phyloP scores from a whole-genome alignment of 2,329 filamentous ascomycete species.

The Alternaria triticimaculans region DNA sequence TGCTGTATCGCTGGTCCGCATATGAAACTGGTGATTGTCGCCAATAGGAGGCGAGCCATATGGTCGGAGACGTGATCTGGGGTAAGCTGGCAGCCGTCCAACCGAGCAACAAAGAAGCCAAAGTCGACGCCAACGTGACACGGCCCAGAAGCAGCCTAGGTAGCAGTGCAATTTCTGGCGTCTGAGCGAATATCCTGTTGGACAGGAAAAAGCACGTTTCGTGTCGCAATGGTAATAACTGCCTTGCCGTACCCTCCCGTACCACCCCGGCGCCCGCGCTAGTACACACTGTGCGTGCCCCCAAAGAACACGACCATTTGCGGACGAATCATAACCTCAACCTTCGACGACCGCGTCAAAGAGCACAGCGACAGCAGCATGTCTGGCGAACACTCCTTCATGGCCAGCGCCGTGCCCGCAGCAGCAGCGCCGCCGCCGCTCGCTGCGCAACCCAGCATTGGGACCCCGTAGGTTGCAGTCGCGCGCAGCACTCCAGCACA shows the following conservation, averaged over 20 bases:
- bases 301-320: slow-evolving; percentile 11
- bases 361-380: slow-evolving; percentile 28
- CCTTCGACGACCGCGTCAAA: slow-evolving; percentile 17
- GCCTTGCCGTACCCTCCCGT: slow-evolving; percentile 14
- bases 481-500: slow-evolving; percentile 14
- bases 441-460: slow-evolving; percentile 43
- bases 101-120: not conserved
- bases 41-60: slow-evolving; percentile 7
- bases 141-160: slow-evolving; percentile 1
- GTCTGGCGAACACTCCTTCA: slow-evolving; percentile 50
- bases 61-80: slow-evolving; percentile 2
- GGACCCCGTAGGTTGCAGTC: slow-evolving; percentile 39
- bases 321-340: slow-evolving; percentile 26
- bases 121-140: not conserved
- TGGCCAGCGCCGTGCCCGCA: slow-evolving; percentile 39
- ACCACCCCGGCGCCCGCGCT: slow-evolving; percentile 14
- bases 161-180: not conserved
- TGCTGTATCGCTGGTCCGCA: slow-evolving; percentile 3
- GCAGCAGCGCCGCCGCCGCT: slow-evolving; percentile 38
- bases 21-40: slow-evolving; percentile 1
- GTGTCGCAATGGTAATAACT: slow-evolving; percentile 5
- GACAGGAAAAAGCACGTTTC: slow-evolving; percentile 10
- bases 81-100: not conserved
- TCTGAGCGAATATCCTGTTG: not conserved
- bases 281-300: slow-evolving; percentile 9